Evolutionary conservation across 2,329 filamentous ascomycete genomes (phyloP), one percentile per base, ranked within the genome.

Genomic region (Reticulascus tulasneorum): DNA sequence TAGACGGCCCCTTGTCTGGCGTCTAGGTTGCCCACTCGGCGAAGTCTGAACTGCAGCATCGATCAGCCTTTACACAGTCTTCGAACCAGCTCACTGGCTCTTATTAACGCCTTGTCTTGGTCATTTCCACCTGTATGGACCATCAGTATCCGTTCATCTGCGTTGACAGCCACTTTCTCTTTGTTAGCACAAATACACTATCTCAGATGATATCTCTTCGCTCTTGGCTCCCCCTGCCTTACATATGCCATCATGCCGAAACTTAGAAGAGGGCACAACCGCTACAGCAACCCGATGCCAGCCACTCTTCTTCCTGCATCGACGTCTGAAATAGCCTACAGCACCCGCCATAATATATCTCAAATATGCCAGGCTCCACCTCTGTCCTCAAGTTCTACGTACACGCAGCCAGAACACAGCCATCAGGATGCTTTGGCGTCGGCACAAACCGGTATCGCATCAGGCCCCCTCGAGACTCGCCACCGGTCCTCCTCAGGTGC

Each of bases 401-500:
- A 62, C 38, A 49, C 56, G 7, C 56, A 60, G 36, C 27, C 30
- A 11, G 36, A 44, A 23, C 42, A 51, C 13, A 49, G 52, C 28
- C 70, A 70, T 47, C 63, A 69, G 13, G 47, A 69, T 39, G 46
- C 59, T 23, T 48, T 50, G n/a, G 48, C 51, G 9, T 47, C 58
- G 22, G 42, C 50, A 29, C 60, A 59, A 33, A 38, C 54, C 37
- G 40, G 56, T 38, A 35, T 59, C 52, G 7, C n/a, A n/a, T n/a
- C n/a, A n/a, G n/a, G n/a, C n/a, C n/a, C 62, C 53, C 45, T 62
- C 17, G 52, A 62, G 4, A 56, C 62, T 27, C 67, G 66, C 22
- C 64, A 73, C 46, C 73, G 78, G 29, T 65, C 77, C 17, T 77
- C 77, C 22, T 79, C 77, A 1, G 77, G 76, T 8, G 79, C 81